Evolutionary conservation across 208 protist genomes (phyloP).

Genomic region (Sergeia podlipaevii): DNA sequence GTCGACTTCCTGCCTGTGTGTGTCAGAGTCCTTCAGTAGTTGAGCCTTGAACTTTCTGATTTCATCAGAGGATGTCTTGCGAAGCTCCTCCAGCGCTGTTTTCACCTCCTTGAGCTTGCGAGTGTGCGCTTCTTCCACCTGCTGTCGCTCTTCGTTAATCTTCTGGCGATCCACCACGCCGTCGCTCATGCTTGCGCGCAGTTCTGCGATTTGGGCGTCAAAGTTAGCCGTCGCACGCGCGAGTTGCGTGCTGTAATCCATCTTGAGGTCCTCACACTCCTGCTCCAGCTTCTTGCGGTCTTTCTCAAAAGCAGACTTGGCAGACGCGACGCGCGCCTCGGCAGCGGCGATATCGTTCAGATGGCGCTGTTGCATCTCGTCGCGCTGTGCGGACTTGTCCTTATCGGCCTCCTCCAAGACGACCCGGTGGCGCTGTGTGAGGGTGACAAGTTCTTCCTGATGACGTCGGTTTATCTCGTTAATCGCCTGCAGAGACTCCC

Average conservation of each 20-base stretch:
- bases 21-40: conserved; percentile 37
- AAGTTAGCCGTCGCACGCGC: conserved; percentile 21
- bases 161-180: conserved; percentile 30
- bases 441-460: conserved; percentile 26
- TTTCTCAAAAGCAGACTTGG: conserved; percentile 39
- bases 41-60: conserved; percentile 31
- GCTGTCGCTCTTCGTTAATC: conserved; percentile 27
- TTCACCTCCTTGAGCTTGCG: conserved; percentile 25
- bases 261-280: conserved; percentile 39
- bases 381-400: conserved; percentile 26
- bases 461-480: conserved; percentile 17
- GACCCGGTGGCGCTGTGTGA: conserved; percentile 20
- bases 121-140: conserved; percentile 40
- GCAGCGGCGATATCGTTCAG: conserved; percentile 28
- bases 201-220: conserved; percentile 37
- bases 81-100: conserved; percentile 45
- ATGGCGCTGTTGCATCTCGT: conserved; percentile 32
- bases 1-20: conserved; percentile 34
- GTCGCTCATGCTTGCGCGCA: conserved; percentile 33
- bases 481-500: conserved; percentile 16
- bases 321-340: conserved; percentile 43
- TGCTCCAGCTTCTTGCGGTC: conserved; percentile 34
- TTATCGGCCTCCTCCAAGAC: conserved; percentile 23
- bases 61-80: conserved; percentile 28
- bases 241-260: conserved; percentile 24